Evolutionary conservation across 768 basidiomycete species (phyloP).

Genomic region (Russula virescens): DNA sequence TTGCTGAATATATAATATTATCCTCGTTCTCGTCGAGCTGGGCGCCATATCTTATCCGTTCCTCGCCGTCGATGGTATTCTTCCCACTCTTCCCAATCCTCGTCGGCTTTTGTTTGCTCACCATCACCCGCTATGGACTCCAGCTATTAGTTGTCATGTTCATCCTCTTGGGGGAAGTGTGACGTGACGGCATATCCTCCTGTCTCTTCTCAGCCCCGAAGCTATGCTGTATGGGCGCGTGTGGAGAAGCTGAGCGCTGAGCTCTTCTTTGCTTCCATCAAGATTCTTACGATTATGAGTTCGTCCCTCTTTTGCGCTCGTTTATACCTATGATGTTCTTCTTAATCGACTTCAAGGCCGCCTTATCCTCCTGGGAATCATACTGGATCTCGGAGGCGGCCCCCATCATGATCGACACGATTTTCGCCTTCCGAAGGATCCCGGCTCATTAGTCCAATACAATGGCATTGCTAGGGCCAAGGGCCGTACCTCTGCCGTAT

Average conservation of each 20-base stretch:
- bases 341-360: constrained; percentile 26
- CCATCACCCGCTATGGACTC: constrained; percentile 24
- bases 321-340: neutral
- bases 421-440: constrained; percentile 45
- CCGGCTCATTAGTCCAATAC: constrained; percentile 51
- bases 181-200: neutral
- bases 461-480: constrained; percentile 36
- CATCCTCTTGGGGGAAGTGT: constrained; percentile 24
- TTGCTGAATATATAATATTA: too few relatives aligned
- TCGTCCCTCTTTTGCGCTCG: neutral
- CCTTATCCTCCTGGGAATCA: constrained; percentile 42
- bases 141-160: constrained; percentile 44
- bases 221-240: constrained; percentile 31
- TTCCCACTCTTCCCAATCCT: too few relatives aligned
- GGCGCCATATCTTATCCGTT: too few relatives aligned
- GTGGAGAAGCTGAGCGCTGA: constrained; percentile 44
- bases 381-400: constrained; percentile 55
- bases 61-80: too few relatives aligned
- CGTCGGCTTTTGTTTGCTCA: too few relatives aligned
- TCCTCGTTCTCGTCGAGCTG: too few relatives aligned
- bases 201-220: neutral
- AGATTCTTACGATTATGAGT: constrained; percentile 43
- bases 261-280: constrained; percentile 51
- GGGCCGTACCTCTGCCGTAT: constrained; percentile 34
- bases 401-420: constrained; percentile 50